Percentiles rank a stretch among this genome's conserved stretches.
These are phyloP conservation scores for Boeremia exigua DNA, from an alignment of 2,329 filamentous ascomycete species.

Conservation along the genomic window DNA sequence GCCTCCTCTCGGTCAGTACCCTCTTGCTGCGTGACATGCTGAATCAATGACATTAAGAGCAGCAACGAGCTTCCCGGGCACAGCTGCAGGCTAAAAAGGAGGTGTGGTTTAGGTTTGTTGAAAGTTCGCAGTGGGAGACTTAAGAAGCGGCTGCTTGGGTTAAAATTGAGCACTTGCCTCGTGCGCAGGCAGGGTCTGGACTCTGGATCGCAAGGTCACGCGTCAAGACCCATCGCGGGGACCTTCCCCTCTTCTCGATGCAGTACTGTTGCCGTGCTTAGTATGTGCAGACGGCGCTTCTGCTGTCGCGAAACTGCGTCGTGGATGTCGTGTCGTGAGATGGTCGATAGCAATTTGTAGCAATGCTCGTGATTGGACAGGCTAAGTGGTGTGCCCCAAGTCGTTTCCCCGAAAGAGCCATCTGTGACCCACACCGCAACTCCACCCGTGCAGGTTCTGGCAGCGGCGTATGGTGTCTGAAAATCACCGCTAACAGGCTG, in stretches of 20 bases:
- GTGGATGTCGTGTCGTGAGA: neutral
- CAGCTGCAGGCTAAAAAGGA: slow-evolving; percentile 18
- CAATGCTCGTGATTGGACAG: slow-evolving; percentile 13
- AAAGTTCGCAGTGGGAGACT: slow-evolving; percentile 3
- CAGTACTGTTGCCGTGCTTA: neutral
- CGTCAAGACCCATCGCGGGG: slow-evolving; percentile 13
- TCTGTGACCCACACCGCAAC: slow-evolving; percentile 1
- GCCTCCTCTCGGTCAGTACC: slow-evolving; percentile 56
- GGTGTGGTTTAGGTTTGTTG: slow-evolving; percentile 7
- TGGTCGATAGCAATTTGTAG: neutral
- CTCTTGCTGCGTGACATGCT: slow-evolving; percentile 59
- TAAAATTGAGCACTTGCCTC: slow-evolving; percentile 12
- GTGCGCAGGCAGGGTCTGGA: slow-evolving; percentile 14
- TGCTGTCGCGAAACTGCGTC: neutral
- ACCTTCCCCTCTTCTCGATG: slow-evolving; percentile 7
- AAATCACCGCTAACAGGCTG: neutral
- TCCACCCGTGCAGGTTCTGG: neutral
- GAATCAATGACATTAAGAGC: slow-evolving; percentile 57
- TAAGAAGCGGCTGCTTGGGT: slow-evolving; percentile 13
- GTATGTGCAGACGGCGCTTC: slow-evolving; percentile 9
- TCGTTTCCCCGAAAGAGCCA: slow-evolving; percentile 7
- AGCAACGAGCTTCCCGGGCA: slow-evolving; percentile 16
- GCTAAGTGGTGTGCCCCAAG: neutral
- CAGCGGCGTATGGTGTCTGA: neutral
- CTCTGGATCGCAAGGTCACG: slow-evolving; percentile 12